A percentile compares a stretch with the other conserved stretches of the same genome.
Conservation (phyloP, 495 filamentous ascomycete genomes). For the Polyplosphaeria fusca region DNA sequence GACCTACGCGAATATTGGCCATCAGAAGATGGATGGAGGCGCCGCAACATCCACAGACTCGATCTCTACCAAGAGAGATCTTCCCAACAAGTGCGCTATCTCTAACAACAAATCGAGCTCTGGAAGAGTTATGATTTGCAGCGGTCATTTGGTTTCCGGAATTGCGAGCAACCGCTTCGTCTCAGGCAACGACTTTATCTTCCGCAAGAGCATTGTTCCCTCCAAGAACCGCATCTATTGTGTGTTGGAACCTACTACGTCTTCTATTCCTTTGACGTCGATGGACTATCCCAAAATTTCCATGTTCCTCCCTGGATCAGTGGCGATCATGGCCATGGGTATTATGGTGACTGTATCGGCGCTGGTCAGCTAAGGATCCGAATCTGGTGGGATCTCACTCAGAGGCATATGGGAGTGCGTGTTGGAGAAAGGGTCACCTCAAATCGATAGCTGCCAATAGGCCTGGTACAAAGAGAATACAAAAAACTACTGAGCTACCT, state of each 20-base stretch:
- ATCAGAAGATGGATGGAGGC: background rate
- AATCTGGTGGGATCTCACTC: too few relatives aligned
- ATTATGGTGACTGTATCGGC: background rate
- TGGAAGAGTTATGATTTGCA: too few relatives aligned
- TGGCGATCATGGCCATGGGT: background rate
- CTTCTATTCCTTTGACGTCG: slow-evolving; percentile 7
- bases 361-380: background rate
- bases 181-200: slow-evolving; percentile 1
- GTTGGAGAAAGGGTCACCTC: too few relatives aligned
- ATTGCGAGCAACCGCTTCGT: too few relatives aligned
- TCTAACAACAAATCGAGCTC: too few relatives aligned
- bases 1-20: slow-evolving; percentile 14
- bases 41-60: slow-evolving; percentile 3
- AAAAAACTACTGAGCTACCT: too few relatives aligned
- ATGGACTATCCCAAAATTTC: slow-evolving; percentile 9
- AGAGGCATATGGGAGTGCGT: too few relatives aligned
- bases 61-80: background rate
- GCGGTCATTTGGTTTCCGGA: too few relatives aligned
- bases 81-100: too few relatives aligned
- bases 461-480: too few relatives aligned
- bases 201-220: background rate
- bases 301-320: slow-evolving; percentile 12
- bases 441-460: too few relatives aligned
- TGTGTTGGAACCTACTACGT: slow-evolving; percentile 7
- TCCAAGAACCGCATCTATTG: background rate